These are phyloP conservation scores for Tylopilus felleus DNA, from an alignment of 768 basidiomycete genomes.

Conservation along the genomic window DNA sequence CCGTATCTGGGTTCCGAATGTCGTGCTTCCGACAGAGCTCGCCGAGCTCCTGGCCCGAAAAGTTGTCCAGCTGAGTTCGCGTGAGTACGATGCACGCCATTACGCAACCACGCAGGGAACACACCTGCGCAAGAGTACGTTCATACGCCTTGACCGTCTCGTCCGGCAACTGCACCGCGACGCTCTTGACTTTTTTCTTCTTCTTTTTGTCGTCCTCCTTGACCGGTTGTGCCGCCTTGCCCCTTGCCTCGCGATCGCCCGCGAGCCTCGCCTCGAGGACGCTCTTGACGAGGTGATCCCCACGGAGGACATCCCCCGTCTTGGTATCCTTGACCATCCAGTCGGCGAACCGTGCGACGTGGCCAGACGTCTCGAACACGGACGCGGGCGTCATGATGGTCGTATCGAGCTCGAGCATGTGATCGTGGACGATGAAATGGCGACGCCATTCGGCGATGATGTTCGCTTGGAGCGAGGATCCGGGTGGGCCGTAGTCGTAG, in stretches of 20 bases:
- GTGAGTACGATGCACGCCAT: neutral
- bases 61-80: constrained; percentile 63
- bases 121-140: constrained; percentile 79
- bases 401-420: constrained; percentile 98
- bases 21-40: constrained; percentile 76
- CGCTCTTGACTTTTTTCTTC: constrained; percentile 67
- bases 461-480: constrained; percentile 94
- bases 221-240: constrained; percentile 64
- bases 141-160: constrained; percentile 76
- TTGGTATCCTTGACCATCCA: constrained; percentile 98
- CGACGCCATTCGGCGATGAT: constrained; percentile 95
- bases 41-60: constrained; percentile 84
- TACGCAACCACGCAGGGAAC: constrained; percentile 17
- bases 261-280: constrained; percentile 88
- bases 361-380: constrained; percentile 95
- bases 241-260: constrained; percentile 88
- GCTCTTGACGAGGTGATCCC: constrained; percentile 92
- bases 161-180: constrained; percentile 72
- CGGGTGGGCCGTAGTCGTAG: constrained; percentile 97
- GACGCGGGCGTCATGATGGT: constrained; percentile 95
- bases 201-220: constrained; percentile 45
- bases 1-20: constrained; percentile 88
- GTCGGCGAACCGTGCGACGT: constrained; percentile 96
- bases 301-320: constrained; percentile 95
- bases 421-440: constrained; percentile 97